Base-by-base conservation (phyloP, 768 basidiomycete species). In the Trametes villosa region DNA sequence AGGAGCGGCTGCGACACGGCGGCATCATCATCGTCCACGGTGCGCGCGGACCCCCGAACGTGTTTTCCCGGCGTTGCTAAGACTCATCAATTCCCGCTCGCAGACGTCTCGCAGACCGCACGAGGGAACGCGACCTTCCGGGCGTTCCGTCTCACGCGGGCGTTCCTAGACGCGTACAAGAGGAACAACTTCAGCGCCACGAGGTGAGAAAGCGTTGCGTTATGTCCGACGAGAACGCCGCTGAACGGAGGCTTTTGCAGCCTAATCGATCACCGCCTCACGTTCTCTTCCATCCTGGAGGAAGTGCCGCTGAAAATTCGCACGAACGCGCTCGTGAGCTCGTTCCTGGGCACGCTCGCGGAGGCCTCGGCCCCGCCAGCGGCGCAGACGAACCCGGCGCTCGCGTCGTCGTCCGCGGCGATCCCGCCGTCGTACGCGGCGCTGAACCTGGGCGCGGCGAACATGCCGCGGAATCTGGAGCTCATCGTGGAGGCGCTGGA, bases 61-160 rank as follows among this genome's bases (percentile, higher is more conserved):
- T 60, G 53, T 46, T 54, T 31, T 26, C 41, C 15, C 7, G 49
- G 6, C 34, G 26, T 49, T 38, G 47, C 53, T 57, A 48, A 50
- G 41, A 34, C 24, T 30, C 30, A 24, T 34, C 29, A 63, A 71
- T 49, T 59, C 36, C 56, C 45, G 26, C 42, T 50, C 7, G 31
- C 44, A 94, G 93, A 95, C 75, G 74, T 91, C 33, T 86, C 92
- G 42, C 86, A 88, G 68, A 86, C 91, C 3, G 83, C 85, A 57
- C 84, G 89, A 64, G 94, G 93, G 46, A 95, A 91, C 70, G 86
- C 93, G 45, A 87, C 89, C 27, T 91, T 98, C 80, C 88, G 89
- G 59, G 96, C 94, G 41, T 98, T 92, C 80, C 83, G 87, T 65
- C 78, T 98, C 67, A 93, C 92, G 41, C 76, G 84, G 45, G 79